phyloP scores from a whole-genome alignment of 2,329 filamentous ascomycete species.

The Dactylellina haptotyla region DNA sequence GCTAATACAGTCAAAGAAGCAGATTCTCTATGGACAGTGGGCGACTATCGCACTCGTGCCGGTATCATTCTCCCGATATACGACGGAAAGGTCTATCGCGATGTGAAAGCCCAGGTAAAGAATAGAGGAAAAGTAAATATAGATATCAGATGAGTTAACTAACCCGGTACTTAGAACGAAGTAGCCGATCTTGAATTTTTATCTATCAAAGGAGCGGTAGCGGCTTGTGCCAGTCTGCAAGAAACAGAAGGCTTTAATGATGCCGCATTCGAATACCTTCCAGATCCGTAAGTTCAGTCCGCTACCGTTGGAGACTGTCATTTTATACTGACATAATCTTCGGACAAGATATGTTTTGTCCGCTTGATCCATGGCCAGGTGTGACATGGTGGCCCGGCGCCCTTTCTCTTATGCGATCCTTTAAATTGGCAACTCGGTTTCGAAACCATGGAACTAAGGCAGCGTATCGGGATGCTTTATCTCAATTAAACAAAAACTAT shows the following conservation, averaged over 20 bases:
- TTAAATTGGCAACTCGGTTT: too few relatives aligned
- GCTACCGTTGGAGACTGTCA: too few relatives aligned
- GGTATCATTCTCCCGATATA: neutral
- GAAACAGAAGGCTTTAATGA: constrained; percentile 10
- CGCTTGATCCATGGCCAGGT: neutral
- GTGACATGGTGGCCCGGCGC: neutral
- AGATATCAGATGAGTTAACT: neutral
- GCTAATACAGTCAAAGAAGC: constrained; percentile 22
- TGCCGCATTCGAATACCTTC: constrained; percentile 8
- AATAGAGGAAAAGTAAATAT: too few relatives aligned
- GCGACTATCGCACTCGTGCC: constrained; percentile 8
- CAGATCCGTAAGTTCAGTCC: constrained; percentile 25
- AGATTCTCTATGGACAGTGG: constrained; percentile 15
- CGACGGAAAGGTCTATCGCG: constrained; percentile 19
- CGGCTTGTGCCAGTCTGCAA: neutral
- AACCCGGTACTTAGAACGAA: constrained; percentile 2
- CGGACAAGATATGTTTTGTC: constrained; percentile 8
- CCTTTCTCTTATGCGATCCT: neutral
- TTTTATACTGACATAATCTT: neutral
- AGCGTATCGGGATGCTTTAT: too few relatives aligned
- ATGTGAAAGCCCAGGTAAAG: constrained; percentile 15
- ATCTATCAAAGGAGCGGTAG: neutral
- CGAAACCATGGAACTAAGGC: neutral
- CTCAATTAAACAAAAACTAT: too few relatives aligned
- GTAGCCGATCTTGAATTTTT: constrained; percentile 33